Percentiles rank a stretch among this genome's conserved stretches.
These are phyloP conservation scores for Naganishia onofrii DNA, from an alignment of 768 basidiomycete species.

Conservation along the genomic window DNA sequence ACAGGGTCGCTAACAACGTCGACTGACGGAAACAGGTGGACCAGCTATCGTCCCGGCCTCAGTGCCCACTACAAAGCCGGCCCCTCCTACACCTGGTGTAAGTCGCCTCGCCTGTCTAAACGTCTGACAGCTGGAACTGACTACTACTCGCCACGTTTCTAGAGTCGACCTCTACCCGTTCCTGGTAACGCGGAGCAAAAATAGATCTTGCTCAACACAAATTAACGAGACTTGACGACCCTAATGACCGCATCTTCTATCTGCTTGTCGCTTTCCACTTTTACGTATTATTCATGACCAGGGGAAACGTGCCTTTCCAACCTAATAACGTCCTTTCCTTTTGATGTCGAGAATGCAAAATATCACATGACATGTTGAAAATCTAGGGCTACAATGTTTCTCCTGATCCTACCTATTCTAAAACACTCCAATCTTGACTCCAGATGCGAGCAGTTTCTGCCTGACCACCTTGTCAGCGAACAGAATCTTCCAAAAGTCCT, in stretches of 20 bases:
- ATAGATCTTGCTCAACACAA: background rate
- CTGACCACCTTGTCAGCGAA: slow-evolving; percentile 40
- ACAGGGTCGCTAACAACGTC: background rate
- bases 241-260: background rate
- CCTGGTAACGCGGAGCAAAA: slow-evolving; percentile 13
- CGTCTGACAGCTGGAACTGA: background rate
- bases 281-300: background rate
- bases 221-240: background rate
- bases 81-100: slow-evolving; percentile 13
- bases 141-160: background rate
- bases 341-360: background rate
- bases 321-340: background rate
- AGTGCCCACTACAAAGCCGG: background rate
- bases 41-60: slow-evolving; percentile 5
- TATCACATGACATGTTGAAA: background rate
- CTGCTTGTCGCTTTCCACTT: slow-evolving; percentile 1
- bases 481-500: slow-evolving; percentile 49
- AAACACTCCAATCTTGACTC: slow-evolving; percentile 46
- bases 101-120: background rate
- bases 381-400: background rate
- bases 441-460: slow-evolving; percentile 37
- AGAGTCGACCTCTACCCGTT: slow-evolving; percentile 25
- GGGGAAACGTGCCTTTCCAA: background rate
- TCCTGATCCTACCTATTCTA: slow-evolving; percentile 18
- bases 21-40: background rate